Conservation (phyloP, 108 stramenopile genomes). For the Nitzschia putrida region DNA sequence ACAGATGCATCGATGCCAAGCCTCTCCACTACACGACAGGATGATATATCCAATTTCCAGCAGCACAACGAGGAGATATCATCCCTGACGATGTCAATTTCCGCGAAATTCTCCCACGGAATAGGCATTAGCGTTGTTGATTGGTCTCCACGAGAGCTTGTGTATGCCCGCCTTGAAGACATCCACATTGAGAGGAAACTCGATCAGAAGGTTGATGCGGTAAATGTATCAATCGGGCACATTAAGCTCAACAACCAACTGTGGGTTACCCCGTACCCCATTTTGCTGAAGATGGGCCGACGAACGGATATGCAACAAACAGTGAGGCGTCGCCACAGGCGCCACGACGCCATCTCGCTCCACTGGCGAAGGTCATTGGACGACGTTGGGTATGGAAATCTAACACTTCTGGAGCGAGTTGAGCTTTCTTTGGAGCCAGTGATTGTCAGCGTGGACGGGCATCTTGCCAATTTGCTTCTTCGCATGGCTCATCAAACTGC, state of each 20-base stretch:
- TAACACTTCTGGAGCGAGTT: constrained; percentile 40
- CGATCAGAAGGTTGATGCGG: constrained; percentile 24
- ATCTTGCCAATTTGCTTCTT: constrained; percentile 27
- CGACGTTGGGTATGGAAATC: constrained; percentile 30
- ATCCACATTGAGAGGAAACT: constrained; percentile 34
- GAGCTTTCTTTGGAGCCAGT: constrained; percentile 50
- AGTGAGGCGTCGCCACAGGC: constrained; percentile 24
- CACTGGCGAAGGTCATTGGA: constrained; percentile 30
- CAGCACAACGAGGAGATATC: constrained; percentile 11
- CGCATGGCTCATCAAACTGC: constrained; percentile 34
- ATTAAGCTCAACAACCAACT: constrained; percentile 63
- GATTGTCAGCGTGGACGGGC: constrained; percentile 47
- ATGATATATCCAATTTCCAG: constrained; percentile 25
- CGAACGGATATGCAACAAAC: not conserved
- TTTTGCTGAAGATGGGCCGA: constrained; percentile 55
- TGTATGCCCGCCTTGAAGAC: constrained; percentile 51
- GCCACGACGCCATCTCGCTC: constrained; percentile 39
- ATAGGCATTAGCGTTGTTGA: constrained; percentile 68
- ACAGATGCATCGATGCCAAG: constrained; percentile 44
- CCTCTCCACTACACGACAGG: constrained; percentile 24
- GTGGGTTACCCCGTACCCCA: constrained; percentile 71
- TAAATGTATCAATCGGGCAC: constrained; percentile 37
- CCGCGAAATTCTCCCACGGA: constrained; percentile 21
- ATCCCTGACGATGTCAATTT: constrained; percentile 22
- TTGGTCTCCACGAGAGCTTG: constrained; percentile 59